A percentile compares a stretch with the other conserved stretches of the same genome.
Evolutionary conservation across 2,329 filamentous ascomycete genomes (phyloP).

Genomic region (Bipolaris gigantea): DNA sequence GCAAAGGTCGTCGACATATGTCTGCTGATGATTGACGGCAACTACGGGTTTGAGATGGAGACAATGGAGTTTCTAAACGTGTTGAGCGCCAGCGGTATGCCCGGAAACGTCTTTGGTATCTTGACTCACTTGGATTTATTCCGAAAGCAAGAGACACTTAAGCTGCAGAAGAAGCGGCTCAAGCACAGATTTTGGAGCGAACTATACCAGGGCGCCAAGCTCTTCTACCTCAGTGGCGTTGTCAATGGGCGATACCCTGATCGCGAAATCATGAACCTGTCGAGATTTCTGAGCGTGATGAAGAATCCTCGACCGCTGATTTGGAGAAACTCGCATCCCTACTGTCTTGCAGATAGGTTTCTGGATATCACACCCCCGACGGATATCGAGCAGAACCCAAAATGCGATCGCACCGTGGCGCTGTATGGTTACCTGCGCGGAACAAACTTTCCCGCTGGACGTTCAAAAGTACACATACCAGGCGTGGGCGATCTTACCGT

Average conservation of each 20-base stretch:
- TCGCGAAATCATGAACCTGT: conserved; percentile 92
- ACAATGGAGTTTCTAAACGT: conserved; percentile 99
- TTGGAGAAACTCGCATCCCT: conserved; percentile 96
- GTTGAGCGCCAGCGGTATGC: conserved; percentile 92
- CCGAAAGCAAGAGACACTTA: conserved; percentile 86
- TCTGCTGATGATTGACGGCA: conserved; percentile 96
- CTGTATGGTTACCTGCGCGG: conserved; percentile 92
- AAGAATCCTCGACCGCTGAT: conserved; percentile 96
- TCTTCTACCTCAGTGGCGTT: conserved; percentile 95
- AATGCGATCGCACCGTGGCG: conserved; percentile 87
- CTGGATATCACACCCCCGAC: conserved; percentile 94
- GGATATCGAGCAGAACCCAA: conserved; percentile 81
- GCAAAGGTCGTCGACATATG: conserved; percentile 98
- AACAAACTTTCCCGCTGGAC: conserved; percentile 86
- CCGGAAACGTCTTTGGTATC: conserved; percentile 96
- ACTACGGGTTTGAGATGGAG: conserved; percentile 99
- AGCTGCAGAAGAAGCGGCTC: conserved; percentile 91
- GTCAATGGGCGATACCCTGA: conserved; percentile 97
- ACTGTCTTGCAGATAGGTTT: conserved; percentile 90
- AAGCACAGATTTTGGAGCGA: conserved; percentile 98
- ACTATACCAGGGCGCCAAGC: conserved; percentile 91
- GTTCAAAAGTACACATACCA: conserved; percentile 87
- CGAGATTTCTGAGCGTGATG: conserved; percentile 95
- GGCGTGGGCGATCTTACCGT: conserved; percentile 89
- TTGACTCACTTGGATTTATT: conserved; percentile 96